Conservation (phyloP, 495 filamentous ascomycete species). For the Penicillium simplicissimum region DNA sequence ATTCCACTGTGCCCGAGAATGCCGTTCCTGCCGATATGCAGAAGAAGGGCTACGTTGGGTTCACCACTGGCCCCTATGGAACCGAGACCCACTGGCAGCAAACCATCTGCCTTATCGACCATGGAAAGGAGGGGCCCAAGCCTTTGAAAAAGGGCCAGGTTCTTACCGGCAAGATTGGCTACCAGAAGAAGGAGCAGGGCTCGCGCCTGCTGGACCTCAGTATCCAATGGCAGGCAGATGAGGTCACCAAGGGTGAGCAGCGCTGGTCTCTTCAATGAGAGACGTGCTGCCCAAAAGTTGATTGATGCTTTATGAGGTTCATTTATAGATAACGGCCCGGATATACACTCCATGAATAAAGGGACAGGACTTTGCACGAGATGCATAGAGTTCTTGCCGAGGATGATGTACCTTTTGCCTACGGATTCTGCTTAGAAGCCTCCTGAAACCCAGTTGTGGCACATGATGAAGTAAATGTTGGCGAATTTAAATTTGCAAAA, state of each 20-base stretch:
- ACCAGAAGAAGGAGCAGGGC: conserved; percentile 49
- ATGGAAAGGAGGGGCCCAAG: conserved; percentile 33
- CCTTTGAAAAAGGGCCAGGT: conserved; percentile 51
- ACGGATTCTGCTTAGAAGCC: neutral
- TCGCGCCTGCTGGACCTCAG: conserved; percentile 50
- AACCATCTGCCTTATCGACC: conserved; percentile 47
- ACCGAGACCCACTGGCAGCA: conserved; percentile 59
- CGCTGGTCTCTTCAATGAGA: conserved; percentile 40
- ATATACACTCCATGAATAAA: neutral
- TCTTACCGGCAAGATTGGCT: conserved; percentile 50
- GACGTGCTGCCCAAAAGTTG: conserved; percentile 10
- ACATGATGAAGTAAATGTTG: neutral
- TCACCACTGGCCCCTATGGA: conserved; percentile 54
- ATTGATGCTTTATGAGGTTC: neutral
- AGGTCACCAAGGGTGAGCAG: conserved; percentile 36
- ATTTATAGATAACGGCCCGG: neutral
- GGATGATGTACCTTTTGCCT: neutral
- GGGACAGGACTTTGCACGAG: neutral
- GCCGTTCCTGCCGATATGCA: conserved; percentile 43
- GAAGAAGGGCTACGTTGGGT: conserved; percentile 51
- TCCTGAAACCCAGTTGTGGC: too few relatives aligned
- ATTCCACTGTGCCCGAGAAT: conserved; percentile 45
- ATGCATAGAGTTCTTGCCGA: neutral
- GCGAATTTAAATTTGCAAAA: too few relatives aligned
- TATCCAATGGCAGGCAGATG: conserved; percentile 47